Evolutionary conservation across 2,329 filamentous ascomycete species (phyloP), one percentile per base, ranked within the genome.

Genomic region (Fusarium sp.): DNA sequence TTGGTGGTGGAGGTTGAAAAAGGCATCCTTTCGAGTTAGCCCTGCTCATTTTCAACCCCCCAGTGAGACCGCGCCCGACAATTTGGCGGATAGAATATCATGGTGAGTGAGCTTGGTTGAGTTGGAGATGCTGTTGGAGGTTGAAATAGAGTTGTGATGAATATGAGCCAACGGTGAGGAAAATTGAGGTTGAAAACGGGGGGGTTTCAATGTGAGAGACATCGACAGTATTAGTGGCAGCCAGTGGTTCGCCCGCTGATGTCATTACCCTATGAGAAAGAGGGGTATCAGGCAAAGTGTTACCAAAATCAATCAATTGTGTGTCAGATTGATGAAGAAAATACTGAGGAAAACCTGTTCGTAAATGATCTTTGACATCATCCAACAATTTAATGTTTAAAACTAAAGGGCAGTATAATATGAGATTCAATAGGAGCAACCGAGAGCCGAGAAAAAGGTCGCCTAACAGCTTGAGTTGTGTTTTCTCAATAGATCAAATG

Each of bases 31-130:
- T 55, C 27, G 62, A 55, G 45, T 55, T 48, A 71, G 46, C 52
- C 56, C 45, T 52, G 38, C 56, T 32, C 61, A 54, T 72, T 68
- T 71, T 71, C 69, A 71, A 72, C 48, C 69, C 69, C 69, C 69
- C 53, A 45, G 56, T 20, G 27, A 67, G 35, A 49, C 37, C 5
- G 46, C 44, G 46, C 33, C 52, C 46, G 45, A 46, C 23, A 26
- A 32, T 58, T 42, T 44, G 23, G 41, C 37, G 35, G n/a, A 42
- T 5, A 33, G 14, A 20, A 57, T 27, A n/a, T 23, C 64, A 61
- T 72, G n/a, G 20, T 54, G 48, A 30, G 20, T 35, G 20, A 35
- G 40, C 20, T 45, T 14, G 30, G 18, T 14, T 20, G 23, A 48
- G 26, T 11, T 20, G 11, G 12, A 46, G 17, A 32, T 30, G 20